These are phyloP conservation scores for Botrytis tulipae DNA, from an alignment of 2,329 filamentous ascomycete genomes.

Conservation along the genomic window DNA sequence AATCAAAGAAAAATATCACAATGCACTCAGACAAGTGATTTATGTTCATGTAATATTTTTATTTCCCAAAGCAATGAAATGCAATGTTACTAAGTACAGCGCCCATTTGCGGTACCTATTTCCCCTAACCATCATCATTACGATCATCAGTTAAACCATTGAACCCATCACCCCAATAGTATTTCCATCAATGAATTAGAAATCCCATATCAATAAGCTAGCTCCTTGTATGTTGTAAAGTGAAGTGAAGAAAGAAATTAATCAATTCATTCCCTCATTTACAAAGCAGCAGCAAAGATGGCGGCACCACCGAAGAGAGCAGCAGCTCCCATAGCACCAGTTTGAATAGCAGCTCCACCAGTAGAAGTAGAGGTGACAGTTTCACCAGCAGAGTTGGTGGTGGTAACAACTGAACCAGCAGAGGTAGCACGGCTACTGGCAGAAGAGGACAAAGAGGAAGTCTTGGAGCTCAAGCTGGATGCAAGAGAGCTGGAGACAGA, in stretches of 20 bases:
- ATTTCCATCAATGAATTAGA: neutral
- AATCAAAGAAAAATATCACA: constrained; percentile 22
- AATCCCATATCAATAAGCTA: neutral
- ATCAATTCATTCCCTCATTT: constrained; percentile 14
- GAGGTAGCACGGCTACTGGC: constrained; percentile 12
- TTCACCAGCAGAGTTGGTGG: constrained; percentile 10
- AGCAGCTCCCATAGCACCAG: constrained; percentile 34
- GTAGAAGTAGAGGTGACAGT: constrained; percentile 14
- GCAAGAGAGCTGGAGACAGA: constrained; percentile 20
- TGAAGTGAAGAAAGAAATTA: neutral
- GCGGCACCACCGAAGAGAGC: constrained; percentile 36
- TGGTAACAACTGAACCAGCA: neutral
- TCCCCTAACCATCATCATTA: constrained; percentile 12
- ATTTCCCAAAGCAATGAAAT: neutral
- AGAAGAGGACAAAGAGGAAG: constrained; percentile 21
- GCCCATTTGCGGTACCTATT: neutral
- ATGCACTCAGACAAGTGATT: constrained; percentile 3
- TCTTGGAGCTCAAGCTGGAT: constrained; percentile 14
- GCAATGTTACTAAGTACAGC: neutral
- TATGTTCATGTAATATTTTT: neutral
- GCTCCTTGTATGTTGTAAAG: neutral
- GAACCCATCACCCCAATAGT: too few species aligned
- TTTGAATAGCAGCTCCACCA: constrained; percentile 30
- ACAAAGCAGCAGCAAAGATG: constrained; percentile 33
- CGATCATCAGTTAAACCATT: constrained; percentile 1